phyloP scores from a whole-genome alignment of 805 yeast genomes.

The Torulaspora quercuum region DNA sequence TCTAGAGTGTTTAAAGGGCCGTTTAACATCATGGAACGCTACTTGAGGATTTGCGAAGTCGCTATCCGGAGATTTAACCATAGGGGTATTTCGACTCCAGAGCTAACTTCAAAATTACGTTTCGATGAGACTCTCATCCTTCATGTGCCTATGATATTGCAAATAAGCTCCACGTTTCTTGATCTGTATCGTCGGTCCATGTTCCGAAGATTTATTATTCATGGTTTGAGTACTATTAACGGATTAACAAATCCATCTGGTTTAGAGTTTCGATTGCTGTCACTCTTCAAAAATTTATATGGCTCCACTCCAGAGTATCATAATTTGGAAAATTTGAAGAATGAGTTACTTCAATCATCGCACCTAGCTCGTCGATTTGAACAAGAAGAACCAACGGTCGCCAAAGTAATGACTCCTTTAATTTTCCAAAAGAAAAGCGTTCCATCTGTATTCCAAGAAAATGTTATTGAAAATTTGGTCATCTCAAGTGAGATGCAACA shows the following conservation, averaged over 20 bases:
- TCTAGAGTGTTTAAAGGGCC: slow-evolving; percentile 16
- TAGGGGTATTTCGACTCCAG: neutral
- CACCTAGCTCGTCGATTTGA: slow-evolving; percentile 7
- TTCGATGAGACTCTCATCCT: slow-evolving; percentile 2
- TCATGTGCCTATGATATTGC: slow-evolving; percentile 8
- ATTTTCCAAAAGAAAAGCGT: slow-evolving; percentile 25
- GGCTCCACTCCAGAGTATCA: slow-evolving; percentile 12
- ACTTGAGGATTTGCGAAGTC: slow-evolving; percentile 18
- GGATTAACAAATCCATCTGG: slow-evolving; percentile 4
- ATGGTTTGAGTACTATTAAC: slow-evolving; percentile 11
- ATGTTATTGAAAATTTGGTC: slow-evolving; percentile 4
- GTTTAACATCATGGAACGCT: slow-evolving; percentile 17
- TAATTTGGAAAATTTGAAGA: slow-evolving; percentile 7
- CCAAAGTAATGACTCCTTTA: slow-evolving; percentile 16
- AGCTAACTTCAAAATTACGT: neutral
- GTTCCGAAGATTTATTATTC: slow-evolving; percentile 19
- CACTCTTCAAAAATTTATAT: slow-evolving; percentile 5
- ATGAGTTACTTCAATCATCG: slow-evolving; percentile 7
- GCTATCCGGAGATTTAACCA: slow-evolving; percentile 11
- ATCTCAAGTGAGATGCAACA: slow-evolving; percentile 23
- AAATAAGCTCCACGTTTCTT: slow-evolving; percentile 11
- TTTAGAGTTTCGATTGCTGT: slow-evolving; percentile 10
- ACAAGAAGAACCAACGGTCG: neutral
- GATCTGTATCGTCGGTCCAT: slow-evolving; percentile 15
- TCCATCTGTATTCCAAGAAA: slow-evolving; percentile 19